phyloP scores from a whole-genome alignment of 352 stramenopile species.

The Pythium angustatum region DNA sequence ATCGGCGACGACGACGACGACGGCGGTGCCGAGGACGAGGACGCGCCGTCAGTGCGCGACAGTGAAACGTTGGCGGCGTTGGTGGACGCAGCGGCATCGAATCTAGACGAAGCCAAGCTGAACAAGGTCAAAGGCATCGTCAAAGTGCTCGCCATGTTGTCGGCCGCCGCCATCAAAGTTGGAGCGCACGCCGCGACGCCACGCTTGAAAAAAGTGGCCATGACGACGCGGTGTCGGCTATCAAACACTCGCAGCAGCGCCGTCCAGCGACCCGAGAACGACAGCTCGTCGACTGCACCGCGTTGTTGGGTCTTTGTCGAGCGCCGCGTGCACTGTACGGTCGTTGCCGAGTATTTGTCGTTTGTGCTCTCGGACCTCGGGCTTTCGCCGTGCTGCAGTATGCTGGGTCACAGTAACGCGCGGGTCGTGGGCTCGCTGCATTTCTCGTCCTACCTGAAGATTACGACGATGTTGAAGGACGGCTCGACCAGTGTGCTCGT shows the following conservation, averaged over 20 bases:
- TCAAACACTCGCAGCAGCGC: background rate
- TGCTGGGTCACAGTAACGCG: slow-evolving; percentile 71
- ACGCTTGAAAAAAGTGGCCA: slow-evolving; percentile 56
- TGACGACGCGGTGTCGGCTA: slow-evolving; percentile 45
- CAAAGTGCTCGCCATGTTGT: slow-evolving; percentile 59
- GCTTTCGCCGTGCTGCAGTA: slow-evolving; percentile 65
- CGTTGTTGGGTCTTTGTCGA: slow-evolving; percentile 71
- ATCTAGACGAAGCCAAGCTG: slow-evolving; percentile 40
- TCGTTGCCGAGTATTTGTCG: slow-evolving; percentile 80
- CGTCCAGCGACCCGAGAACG: background rate
- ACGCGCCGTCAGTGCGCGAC: slow-evolving; percentile 17
- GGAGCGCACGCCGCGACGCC: slow-evolving; percentile 44
- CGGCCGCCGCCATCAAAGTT: slow-evolving; percentile 33
- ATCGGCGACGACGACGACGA: slow-evolving; percentile 27
- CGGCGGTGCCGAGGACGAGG: slow-evolving; percentile 33
- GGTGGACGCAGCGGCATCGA: slow-evolving; percentile 27
- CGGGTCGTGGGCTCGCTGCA: slow-evolving; percentile 54
- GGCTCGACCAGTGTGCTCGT: slow-evolving; percentile 69
- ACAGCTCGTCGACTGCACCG: background rate
- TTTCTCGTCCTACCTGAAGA: slow-evolving; percentile 70
- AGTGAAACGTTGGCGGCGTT: slow-evolving; percentile 32
- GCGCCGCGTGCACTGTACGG: slow-evolving; percentile 61
- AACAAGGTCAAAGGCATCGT: slow-evolving; percentile 53
- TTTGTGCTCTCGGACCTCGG: slow-evolving; percentile 39
- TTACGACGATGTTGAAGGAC: slow-evolving; percentile 64